These are phyloP conservation scores for Eremochloa ophiuroides DNA, from an alignment of 176 grass and related monocot genomes.

Conservation along the genomic window DNA sequence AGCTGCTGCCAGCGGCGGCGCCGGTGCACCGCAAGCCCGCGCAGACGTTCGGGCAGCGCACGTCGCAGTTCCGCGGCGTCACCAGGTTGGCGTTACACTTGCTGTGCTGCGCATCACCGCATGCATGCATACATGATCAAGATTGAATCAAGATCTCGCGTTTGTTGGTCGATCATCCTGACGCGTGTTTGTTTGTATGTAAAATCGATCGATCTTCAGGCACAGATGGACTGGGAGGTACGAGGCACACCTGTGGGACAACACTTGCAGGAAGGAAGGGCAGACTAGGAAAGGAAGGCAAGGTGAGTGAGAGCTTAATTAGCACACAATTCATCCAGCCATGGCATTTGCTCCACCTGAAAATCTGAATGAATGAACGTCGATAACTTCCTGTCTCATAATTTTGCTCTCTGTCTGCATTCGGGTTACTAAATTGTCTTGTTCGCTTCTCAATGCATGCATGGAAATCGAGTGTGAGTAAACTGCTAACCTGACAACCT, in stretches of 20 bases:
- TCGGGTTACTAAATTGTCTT: too few relatives aligned
- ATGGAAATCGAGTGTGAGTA: too few relatives aligned
- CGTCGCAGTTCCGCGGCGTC: constrained; percentile 85
- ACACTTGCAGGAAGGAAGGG: constrained; percentile 89
- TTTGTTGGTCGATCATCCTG: not conserved
- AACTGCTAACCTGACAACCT: too few relatives aligned
- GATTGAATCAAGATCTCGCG: not conserved
- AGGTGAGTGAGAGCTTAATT: constrained; percentile 45
- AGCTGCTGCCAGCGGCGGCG: constrained; percentile 7
- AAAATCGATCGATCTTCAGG: constrained; percentile 14
- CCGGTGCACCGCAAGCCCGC: constrained; percentile 39
- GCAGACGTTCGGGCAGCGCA: constrained; percentile 86
- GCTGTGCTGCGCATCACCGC: not conserved
- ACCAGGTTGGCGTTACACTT: constrained; percentile 41
- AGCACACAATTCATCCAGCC: not conserved
- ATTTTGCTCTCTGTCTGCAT: too few relatives aligned
- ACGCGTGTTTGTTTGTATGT: not conserved
- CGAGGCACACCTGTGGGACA: constrained; percentile 94
- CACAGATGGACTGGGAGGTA: constrained; percentile 94
- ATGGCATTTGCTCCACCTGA: not conserved
- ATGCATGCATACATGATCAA: not conserved
- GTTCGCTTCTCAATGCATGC: too few relatives aligned
- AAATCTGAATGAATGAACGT: too few relatives aligned
- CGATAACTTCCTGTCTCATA: too few relatives aligned
- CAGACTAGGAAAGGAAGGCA: constrained; percentile 95